Evolutionary conservation across 352 stramenopile genomes (phyloP).

Genomic region (Pythium brassicae): DNA sequence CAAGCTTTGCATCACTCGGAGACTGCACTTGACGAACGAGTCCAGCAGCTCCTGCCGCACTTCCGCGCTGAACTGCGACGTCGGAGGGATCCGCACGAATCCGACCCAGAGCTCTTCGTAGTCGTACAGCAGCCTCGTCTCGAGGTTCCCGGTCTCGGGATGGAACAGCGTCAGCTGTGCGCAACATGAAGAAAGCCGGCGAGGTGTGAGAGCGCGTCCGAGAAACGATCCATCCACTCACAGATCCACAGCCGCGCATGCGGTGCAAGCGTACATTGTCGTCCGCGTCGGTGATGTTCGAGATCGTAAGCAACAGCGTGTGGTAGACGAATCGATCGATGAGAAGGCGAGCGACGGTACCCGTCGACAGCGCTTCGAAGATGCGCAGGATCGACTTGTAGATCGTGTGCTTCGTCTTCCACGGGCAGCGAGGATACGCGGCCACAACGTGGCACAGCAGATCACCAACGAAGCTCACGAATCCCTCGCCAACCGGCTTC

Average conservation of each 20-base stretch:
- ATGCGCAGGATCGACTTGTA: slow-evolving; percentile 48
- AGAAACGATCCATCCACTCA: not conserved
- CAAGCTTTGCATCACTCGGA: slow-evolving; percentile 44
- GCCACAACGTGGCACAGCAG: slow-evolving; percentile 56
- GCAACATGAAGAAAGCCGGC: not conserved
- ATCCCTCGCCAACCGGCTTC: slow-evolving; percentile 32
- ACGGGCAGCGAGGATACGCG: slow-evolving; percentile 58
- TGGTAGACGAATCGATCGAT: slow-evolving; percentile 54
- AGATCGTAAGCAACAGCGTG: slow-evolving; percentile 62
- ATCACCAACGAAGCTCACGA: slow-evolving; percentile 49
- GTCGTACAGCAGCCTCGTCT: slow-evolving; percentile 73
- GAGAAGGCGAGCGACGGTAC: slow-evolving; percentile 31
- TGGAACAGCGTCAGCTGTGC: slow-evolving; percentile 58
- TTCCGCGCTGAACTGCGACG: slow-evolving; percentile 7
- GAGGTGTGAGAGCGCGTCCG: not conserved
- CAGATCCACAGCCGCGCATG: too few relatives aligned
- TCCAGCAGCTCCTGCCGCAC: slow-evolving; percentile 43
- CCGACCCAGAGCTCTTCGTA: slow-evolving; percentile 69
- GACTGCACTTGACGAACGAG: slow-evolving; percentile 39
- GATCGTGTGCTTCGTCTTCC: slow-evolving; percentile 51
- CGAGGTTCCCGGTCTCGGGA: slow-evolving; percentile 62
- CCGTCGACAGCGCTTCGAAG: slow-evolving; percentile 33
- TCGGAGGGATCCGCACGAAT: slow-evolving; percentile 2
- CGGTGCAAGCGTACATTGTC: slow-evolving; percentile 3
- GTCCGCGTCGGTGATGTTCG: slow-evolving; percentile 46